These are phyloP conservation scores for Talaromyces sp. DNA, from an alignment of 2,329 filamentous ascomycete genomes.

Conservation along the genomic window DNA sequence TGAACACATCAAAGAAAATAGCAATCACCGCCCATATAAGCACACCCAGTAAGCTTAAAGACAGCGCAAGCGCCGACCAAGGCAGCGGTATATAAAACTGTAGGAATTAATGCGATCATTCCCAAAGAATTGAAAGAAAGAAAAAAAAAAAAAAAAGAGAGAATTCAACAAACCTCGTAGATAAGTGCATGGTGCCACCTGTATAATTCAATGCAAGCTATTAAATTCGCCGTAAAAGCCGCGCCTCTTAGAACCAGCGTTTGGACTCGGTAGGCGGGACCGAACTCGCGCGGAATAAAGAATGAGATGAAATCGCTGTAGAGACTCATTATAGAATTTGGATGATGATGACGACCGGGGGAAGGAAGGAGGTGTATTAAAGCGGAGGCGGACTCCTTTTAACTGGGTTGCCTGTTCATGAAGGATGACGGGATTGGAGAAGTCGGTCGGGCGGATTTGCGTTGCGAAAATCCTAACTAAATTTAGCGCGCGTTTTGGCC, in stretches of 20 bases:
- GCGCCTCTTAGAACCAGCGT: background rate
- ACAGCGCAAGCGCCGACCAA: background rate
- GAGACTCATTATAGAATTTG: no score
- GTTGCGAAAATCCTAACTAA: no score
- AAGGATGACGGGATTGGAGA: no score
- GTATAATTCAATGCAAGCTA: background rate
- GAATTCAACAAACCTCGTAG: background rate
- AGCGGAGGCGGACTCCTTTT: no score
- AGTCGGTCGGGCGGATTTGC: no score
- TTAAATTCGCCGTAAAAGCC: background rate
- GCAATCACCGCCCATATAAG: background rate
- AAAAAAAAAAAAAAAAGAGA: no score
- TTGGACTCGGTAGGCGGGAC: background rate
- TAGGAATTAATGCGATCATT: no score
- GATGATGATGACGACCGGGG: background rate
- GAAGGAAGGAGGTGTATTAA: no score
- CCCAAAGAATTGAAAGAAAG: background rate
- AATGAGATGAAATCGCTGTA: background rate
- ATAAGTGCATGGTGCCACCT: background rate
- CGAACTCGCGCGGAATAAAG: background rate
- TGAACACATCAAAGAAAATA: background rate
- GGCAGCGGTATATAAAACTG: background rate
- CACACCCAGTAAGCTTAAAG: background rate
- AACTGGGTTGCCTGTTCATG: no score
- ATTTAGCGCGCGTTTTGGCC: no score